Base-by-base conservation (phyloP, 108 stramenopile genomes). In the Parietichytrium sp. region DNA sequence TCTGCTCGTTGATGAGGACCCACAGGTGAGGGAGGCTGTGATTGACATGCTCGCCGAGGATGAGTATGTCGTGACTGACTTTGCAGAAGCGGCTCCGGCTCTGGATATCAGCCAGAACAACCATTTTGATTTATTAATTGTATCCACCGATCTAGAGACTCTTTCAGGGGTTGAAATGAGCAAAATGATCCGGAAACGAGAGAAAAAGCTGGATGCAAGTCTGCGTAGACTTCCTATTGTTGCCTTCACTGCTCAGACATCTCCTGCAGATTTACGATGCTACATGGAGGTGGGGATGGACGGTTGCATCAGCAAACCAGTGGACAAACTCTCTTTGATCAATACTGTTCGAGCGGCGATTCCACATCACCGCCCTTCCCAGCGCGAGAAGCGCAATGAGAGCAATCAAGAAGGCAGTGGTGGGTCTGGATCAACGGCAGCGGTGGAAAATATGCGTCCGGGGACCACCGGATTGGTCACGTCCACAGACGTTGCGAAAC, bases 231-330 rank as follows among this genome's bases (percentile, higher is more conserved):
- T 90, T 45, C 90, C 90, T 2, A 50, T 91, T 33, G 77, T 91
- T 31, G 83, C 81, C 48, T 81, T 88, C 51, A 87, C 89, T 4
- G 85, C 20, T 2, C 54, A 54, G 42, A 89, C 88, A 12, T 42
- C 83, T 7, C 87, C 90, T 3, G 88, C 78, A 33, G 90, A 90
- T 79, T 83, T 90, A 4, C 85, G 81, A 45, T 30, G 48, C 52
- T 91, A 91, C 86, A 90, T 89, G 89, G 83, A 55, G 33, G 87
- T 42, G 18, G 91, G 89, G 47, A 85, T 90, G 85, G 91, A 91
- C 83, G 91, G 91, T 25, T 91, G 90, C 82, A 49, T 91, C 10
- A 83, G 83, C 72, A 81, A 81, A 29, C 91, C 91, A 15, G 36
- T 86, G 3, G 84, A 89, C n/a, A 25, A 42, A 25, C 55, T 42